Percentiles rank a stretch among this genome's conserved stretches.
Conservation (phyloP, 1,284 basidiomycete genomes). For the Cryptococcus neoformans region DNA sequence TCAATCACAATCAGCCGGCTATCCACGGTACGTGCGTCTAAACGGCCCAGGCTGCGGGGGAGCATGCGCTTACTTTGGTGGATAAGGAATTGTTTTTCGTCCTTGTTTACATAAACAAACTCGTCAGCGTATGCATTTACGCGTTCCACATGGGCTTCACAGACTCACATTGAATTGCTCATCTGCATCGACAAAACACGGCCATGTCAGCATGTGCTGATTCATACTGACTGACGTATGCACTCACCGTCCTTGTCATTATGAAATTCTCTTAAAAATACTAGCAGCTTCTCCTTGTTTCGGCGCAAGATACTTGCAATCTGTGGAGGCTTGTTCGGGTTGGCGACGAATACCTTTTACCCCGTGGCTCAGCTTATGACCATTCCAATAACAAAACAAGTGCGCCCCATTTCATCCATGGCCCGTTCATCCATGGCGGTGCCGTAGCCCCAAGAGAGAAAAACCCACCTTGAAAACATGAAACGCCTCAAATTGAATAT, state of each 20-base stretch:
- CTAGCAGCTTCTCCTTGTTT: slow-evolving; percentile 90
- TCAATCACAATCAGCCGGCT: no score
- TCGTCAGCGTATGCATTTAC: not conserved
- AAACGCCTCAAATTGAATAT: slow-evolving; percentile 99
- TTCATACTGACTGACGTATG: no score
- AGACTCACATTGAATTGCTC: slow-evolving; percentile 80
- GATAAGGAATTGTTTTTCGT: slow-evolving; percentile 96
- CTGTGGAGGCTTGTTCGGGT: slow-evolving; percentile 96
- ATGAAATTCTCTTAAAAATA: slow-evolving; percentile 90
- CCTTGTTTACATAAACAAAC: slow-evolving; percentile 51
- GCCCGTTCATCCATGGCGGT: no score
- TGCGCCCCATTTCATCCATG: no score
- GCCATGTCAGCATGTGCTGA: not conserved
- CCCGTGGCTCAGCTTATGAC: not conserved
- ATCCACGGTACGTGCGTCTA: no score
- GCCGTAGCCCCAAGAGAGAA: no score
- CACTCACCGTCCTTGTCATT: slow-evolving; percentile 91
- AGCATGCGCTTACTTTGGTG: slow-evolving; percentile 60
- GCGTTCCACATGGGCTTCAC: not conserved
- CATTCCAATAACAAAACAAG: no score
- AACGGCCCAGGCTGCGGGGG: not conserved
- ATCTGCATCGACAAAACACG: slow-evolving; percentile 53
- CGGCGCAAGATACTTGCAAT: slow-evolving; percentile 87
- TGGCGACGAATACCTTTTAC: slow-evolving; percentile 89
- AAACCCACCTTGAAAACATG: slow-evolving; percentile 91